Conservation (phyloP, 345 rosid species). For the Physaria fendleri region DNA sequence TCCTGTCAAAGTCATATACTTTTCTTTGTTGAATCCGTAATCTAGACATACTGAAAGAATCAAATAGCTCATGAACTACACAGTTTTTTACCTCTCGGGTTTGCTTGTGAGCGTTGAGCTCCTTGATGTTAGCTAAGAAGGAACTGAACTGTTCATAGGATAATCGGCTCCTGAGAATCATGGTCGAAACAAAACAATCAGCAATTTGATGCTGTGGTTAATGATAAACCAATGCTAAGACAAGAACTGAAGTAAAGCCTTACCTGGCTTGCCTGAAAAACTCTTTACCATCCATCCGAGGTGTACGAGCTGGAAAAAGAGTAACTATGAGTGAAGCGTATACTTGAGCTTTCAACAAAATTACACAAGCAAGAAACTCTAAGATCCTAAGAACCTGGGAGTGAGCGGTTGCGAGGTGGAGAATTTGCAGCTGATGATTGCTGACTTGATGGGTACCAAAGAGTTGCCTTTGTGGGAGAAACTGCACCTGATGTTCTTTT, state of each 20-base stretch:
- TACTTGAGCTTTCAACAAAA: not conserved
- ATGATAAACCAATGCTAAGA: not conserved
- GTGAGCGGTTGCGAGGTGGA: constrained; percentile 70
- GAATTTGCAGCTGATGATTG: constrained; percentile 95
- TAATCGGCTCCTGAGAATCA: constrained; percentile 62
- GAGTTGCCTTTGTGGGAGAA: constrained; percentile 54
- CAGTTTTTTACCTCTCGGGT: constrained; percentile 62
- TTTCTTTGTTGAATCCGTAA: not conserved
- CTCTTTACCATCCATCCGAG: constrained; percentile 91
- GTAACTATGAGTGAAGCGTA: not conserved
- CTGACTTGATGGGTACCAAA: constrained; percentile 90
- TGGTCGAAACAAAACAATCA: not conserved
- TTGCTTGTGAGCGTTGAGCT: constrained; percentile 90
- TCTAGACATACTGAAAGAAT: not conserved
- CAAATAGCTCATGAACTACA: not conserved
- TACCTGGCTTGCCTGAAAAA: constrained; percentile 95
- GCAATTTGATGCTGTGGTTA: not conserved
- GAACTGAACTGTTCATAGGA: constrained; percentile 95
- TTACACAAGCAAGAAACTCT: not conserved
- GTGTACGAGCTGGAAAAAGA: constrained; percentile 40
- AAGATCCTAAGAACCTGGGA: constrained; percentile 45
- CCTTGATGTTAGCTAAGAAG: constrained; percentile 87
- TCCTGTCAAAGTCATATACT: constrained; percentile 45
- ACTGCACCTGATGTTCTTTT: constrained; percentile 55
- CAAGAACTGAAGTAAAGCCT: constrained; percentile 3